These are phyloP conservation scores for Leptodermis oblonga DNA, from an alignment of 257 asterid genomes.

Conservation along the genomic window DNA sequence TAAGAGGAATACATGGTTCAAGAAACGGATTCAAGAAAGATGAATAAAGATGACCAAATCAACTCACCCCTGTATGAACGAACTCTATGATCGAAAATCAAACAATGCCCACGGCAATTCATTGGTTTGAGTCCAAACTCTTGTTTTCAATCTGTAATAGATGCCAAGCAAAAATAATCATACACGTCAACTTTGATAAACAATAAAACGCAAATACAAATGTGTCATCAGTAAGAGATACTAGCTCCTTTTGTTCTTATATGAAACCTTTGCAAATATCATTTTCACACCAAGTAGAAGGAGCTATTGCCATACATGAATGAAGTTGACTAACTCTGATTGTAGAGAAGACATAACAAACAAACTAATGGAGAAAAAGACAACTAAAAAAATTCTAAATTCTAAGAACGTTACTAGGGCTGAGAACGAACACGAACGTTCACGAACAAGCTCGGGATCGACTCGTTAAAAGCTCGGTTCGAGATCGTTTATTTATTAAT, in stretches of 20 bases:
- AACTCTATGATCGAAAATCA: slow-evolving; percentile 90
- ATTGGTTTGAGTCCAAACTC: slow-evolving; percentile 98
- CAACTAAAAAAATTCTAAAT: no score
- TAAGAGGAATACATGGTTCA: not conserved
- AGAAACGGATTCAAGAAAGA: no score
- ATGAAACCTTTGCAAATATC: not conserved
- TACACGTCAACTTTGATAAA: not conserved
- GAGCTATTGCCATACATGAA: not conserved
- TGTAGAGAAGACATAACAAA: not conserved
- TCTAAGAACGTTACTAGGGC: no score
- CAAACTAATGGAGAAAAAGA: no score
- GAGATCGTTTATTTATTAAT: no score
- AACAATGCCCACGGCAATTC: slow-evolving; percentile 99
- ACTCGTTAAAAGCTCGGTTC: no score
- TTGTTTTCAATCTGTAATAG: slow-evolving; percentile 79
- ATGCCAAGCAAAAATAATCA: not conserved
- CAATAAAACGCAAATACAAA: not conserved
- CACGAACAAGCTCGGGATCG: no score
- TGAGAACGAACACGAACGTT: no score
- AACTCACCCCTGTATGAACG: slow-evolving; percentile 92
- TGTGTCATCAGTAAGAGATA: not conserved
- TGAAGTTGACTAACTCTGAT: not conserved
- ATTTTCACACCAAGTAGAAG: not conserved
- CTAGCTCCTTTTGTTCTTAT: not conserved
- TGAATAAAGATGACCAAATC: not conserved